Evolutionary conservation across 1,284 basidiomycete species (phyloP).

Genomic region (Cystobasidium slooffiae): DNA sequence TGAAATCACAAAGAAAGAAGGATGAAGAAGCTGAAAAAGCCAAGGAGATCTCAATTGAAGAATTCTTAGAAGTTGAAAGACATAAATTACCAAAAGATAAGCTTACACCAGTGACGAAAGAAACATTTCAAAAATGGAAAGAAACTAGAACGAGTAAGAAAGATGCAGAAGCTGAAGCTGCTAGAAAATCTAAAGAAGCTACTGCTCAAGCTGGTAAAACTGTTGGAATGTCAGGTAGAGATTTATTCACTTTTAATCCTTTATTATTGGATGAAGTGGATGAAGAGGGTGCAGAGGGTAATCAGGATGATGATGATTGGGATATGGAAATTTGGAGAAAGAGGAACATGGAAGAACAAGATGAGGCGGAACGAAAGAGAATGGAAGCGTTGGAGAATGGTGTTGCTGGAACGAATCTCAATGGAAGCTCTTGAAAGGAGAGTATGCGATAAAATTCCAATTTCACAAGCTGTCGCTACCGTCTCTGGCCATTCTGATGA

Average conservation of each 20-base stretch:
- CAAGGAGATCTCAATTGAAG: constrained; percentile 88
- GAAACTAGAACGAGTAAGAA: constrained; percentile 91
- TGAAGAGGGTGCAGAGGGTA: constrained; percentile 48
- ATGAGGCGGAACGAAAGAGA: constrained; percentile 47
- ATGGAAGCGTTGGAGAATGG: constrained; percentile 37
- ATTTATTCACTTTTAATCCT: constrained; percentile 78
- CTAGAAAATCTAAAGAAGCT: constrained; percentile 81
- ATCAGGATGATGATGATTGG: constrained; percentile 70
- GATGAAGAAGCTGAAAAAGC: constrained; percentile 71
- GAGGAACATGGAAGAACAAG: constrained; percentile 66
- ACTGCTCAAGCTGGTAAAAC: constrained; percentile 88
- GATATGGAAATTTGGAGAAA: constrained; percentile 69
- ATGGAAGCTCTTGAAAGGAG: constrained; percentile 4
- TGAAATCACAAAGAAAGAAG: constrained; percentile 55
- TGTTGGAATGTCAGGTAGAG: constrained; percentile 91
- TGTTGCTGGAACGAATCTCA: constrained; percentile 26
- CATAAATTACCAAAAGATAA: constrained; percentile 85
- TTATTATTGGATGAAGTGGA: constrained; percentile 91
- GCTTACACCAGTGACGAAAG: constrained; percentile 92
- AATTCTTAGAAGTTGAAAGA: constrained; percentile 96
- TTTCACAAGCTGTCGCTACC: neutral
- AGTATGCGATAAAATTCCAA: neutral
- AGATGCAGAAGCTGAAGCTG: constrained; percentile 77
- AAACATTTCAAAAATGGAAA: constrained; percentile 94
- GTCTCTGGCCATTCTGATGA: too few relatives aligned